Evolutionary conservation across 352 stramenopile genomes (phyloP).

Genomic region (Globisporangium irregulare): DNA sequence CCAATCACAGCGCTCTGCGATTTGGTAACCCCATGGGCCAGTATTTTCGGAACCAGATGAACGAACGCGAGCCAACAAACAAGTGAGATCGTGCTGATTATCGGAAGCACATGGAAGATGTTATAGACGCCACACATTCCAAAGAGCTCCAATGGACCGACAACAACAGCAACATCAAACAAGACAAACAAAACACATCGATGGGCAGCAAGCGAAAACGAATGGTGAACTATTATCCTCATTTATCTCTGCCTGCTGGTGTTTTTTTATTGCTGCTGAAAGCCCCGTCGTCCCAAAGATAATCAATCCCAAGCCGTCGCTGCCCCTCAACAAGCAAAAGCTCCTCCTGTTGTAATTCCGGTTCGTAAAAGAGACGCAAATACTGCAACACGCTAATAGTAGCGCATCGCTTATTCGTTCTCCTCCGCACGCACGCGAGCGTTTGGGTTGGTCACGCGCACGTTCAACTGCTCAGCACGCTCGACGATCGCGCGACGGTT

Average conservation of each 20-base stretch:
- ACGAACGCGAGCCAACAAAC: background rate
- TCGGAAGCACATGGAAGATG: background rate
- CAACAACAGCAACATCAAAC: background rate
- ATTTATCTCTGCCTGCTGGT: slow-evolving; percentile 21
- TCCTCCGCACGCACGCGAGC: slow-evolving; percentile 97
- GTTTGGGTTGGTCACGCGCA: slow-evolving; percentile 98
- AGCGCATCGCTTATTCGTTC: slow-evolving; percentile 77
- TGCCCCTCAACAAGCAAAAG: slow-evolving; percentile 21
- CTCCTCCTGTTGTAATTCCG: slow-evolving; percentile 3
- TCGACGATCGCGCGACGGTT: slow-evolving; percentile 98
- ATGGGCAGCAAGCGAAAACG: slow-evolving; percentile 13
- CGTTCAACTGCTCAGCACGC: slow-evolving; percentile 97
- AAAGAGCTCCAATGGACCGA: background rate
- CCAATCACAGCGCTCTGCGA: background rate
- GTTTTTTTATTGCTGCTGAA: slow-evolving; percentile 16
- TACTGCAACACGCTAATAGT: background rate
- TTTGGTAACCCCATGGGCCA: background rate
- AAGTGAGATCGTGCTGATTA: background rate
- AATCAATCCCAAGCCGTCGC: slow-evolving; percentile 8
- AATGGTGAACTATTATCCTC: slow-evolving; percentile 33
- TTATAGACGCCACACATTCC: slow-evolving; percentile 20
- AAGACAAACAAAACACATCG: slow-evolving; percentile 19
- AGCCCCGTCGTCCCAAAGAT: slow-evolving; percentile 15
- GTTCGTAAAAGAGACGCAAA: slow-evolving; percentile 6
- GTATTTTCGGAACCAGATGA: background rate